A percentile compares a stretch with the other conserved stretches of the same genome.
Evolutionary conservation across 2,329 filamentous ascomycete genomes (phyloP).

Genomic region (Nemania sp.): DNA sequence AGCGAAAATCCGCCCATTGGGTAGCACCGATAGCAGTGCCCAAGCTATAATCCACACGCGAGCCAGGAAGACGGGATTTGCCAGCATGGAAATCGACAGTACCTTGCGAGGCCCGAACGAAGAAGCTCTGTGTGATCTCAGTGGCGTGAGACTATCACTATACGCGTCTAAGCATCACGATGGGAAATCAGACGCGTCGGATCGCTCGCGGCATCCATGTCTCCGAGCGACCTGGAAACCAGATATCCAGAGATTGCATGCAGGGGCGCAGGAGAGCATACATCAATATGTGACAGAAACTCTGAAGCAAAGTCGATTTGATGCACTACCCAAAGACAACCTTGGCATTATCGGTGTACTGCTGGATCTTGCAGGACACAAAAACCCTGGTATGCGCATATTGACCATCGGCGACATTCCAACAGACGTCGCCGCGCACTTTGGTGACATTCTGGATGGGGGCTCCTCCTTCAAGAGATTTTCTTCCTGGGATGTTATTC

Average conservation of each 20-base stretch:
- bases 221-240: constrained; percentile 11
- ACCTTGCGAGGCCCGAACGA: neutral
- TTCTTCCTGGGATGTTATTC: neutral
- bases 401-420: neutral
- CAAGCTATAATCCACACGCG: neutral
- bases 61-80: neutral
- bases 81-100: neutral
- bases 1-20: neutral
- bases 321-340: neutral
- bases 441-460: too few relatives aligned
- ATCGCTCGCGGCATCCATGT: constrained; percentile 5
- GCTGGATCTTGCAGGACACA: constrained; percentile 11
- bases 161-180: neutral
- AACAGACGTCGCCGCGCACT: too few relatives aligned
- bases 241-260: neutral
- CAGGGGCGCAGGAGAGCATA: neutral
- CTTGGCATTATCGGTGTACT: neutral
- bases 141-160: neutral
- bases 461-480: too few relatives aligned
- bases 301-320: neutral
- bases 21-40: neutral
- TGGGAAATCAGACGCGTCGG: neutral
- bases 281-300: neutral
- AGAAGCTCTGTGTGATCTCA: neutral
- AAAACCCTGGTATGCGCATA: constrained; percentile 5